phyloP scores from a whole-genome alignment of 176 grass and related monocot genomes.

The Calamus simplicifolius region DNA sequence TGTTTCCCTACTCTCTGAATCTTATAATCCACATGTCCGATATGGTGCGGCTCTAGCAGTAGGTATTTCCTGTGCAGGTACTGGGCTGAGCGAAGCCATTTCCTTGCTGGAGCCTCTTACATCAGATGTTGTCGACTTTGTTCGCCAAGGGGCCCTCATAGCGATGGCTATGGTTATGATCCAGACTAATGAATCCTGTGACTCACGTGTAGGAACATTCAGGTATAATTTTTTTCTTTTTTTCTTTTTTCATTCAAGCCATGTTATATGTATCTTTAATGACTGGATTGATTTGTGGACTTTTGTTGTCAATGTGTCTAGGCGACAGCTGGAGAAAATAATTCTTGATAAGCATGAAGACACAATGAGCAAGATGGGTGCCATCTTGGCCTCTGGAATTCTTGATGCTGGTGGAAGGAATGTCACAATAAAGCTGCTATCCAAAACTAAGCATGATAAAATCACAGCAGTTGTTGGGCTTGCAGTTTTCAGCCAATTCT shows the following conservation, averaged over 20 bases:
- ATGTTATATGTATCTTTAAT: no score
- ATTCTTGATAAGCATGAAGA: conserved; percentile 99
- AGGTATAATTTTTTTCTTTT: conserved; percentile 13
- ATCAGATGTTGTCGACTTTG: conserved; percentile 97
- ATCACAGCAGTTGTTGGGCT: conserved; percentile 93
- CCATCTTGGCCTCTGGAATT: conserved; percentile 95
- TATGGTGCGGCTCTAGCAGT: conserved; percentile 99
- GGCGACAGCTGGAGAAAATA: conserved; percentile 95
- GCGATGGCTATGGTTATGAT: conserved; percentile 99
- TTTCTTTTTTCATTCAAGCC: background rate
- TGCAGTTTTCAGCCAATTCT: conserved; percentile 94
- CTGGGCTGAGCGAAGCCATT: conserved; percentile 89
- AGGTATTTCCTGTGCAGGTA: conserved; percentile 92
- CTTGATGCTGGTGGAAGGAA: conserved; percentile 97
- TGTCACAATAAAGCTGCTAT: conserved; percentile 93
- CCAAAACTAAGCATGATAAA: conserved; percentile 88
- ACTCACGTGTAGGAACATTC: conserved; percentile 89
- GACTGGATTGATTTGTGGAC: no score
- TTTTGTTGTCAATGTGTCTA: background rate
- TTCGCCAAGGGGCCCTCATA: conserved; percentile 93
- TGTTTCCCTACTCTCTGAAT: conserved; percentile 92
- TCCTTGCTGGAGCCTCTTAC: conserved; percentile 98
- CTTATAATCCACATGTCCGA: conserved; percentile 97
- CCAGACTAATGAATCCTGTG: conserved; percentile 90
- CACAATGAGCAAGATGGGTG: conserved; percentile 99